phyloP scores from a whole-genome alignment of 75 land plant genomes.

The Cunninghamia lanceolata region DNA sequence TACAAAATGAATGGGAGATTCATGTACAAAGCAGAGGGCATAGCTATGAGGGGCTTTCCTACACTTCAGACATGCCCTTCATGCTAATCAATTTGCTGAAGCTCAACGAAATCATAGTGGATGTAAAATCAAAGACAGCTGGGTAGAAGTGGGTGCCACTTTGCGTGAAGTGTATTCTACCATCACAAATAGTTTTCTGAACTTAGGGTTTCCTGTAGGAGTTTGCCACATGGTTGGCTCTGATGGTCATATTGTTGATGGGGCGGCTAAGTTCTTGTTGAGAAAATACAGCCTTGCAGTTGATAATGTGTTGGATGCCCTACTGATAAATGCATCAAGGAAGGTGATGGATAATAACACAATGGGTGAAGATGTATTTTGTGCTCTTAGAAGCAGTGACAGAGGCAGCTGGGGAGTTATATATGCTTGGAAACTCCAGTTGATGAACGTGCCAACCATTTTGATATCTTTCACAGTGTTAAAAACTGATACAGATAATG shows the following conservation, averaged over 20 bases:
- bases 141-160: constrained; percentile 36
- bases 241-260: constrained; percentile 31
- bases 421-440: neutral
- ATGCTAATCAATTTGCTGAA: too few species aligned
- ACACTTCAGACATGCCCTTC: too few species aligned
- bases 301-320: constrained; percentile 39
- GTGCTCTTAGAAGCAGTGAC: constrained; percentile 48
- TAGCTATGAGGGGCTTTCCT: constrained; percentile 27
- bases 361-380: constrained; percentile 45
- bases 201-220: neutral
- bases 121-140: constrained; percentile 9
- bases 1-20: neutral
- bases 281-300: constrained; percentile 27
- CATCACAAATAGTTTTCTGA: neutral
- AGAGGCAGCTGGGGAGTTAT: constrained; percentile 10
- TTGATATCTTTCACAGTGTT: neutral
- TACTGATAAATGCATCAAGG: constrained; percentile 26
- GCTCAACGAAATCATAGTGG: too few species aligned
- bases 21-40: constrained; percentile 34
- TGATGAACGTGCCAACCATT: constrained; percentile 1
- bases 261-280: constrained; percentile 27
- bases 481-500: neutral
- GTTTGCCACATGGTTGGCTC: neutral
- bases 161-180: constrained; percentile 21
- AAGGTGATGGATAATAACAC: constrained; percentile 12